These are phyloP conservation scores for Ustilago trichophora DNA, from an alignment of 1,284 basidiomycete genomes.

Conservation along the genomic window DNA sequence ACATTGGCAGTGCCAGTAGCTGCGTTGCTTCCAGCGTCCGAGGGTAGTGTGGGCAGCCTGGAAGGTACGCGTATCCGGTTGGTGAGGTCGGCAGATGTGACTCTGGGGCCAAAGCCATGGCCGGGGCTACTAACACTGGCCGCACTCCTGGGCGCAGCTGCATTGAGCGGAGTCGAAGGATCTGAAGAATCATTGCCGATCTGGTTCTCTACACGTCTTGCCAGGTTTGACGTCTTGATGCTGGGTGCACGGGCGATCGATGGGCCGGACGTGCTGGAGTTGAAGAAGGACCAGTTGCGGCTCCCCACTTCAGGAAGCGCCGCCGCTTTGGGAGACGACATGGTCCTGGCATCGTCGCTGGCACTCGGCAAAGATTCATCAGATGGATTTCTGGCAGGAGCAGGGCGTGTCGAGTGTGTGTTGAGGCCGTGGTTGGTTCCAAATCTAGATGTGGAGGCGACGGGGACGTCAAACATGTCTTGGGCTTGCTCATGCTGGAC, in stretches of 20 bases:
- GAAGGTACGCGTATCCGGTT: slow-evolving; percentile 21
- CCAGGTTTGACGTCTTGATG: slow-evolving; percentile 23
- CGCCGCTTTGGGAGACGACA: slow-evolving; percentile 5
- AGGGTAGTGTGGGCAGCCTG: slow-evolving; percentile 27
- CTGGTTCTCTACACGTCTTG: slow-evolving; percentile 1
- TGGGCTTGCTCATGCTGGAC: slow-evolving; percentile 22
- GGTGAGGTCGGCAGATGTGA: slow-evolving; percentile 23
- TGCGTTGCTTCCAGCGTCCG: slow-evolving; percentile 6
- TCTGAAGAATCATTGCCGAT: slow-evolving; percentile 8
- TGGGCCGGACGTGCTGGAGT: slow-evolving; percentile 19
- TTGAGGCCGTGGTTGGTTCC: neutral
- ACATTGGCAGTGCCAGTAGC: slow-evolving; percentile 5
- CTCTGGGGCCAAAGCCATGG: slow-evolving; percentile 9
- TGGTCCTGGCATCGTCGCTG: slow-evolving; percentile 3
- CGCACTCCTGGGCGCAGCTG: neutral
- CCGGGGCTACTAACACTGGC: slow-evolving; percentile 2
- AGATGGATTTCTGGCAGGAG: slow-evolving; percentile 3
- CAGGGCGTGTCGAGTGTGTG: neutral
- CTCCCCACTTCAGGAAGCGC: slow-evolving; percentile 10
- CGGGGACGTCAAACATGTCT: slow-evolving; percentile 43
- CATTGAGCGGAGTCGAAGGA: slow-evolving; percentile 9
- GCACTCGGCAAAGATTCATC: slow-evolving; percentile 14
- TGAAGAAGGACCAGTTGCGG: slow-evolving; percentile 59
- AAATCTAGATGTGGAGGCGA: slow-evolving; percentile 15
- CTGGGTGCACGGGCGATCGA: slow-evolving; percentile 31